Evolutionary conservation across 805 yeast species (phyloP), one percentile per base, ranked within the genome.

Genomic region (Clavispora santaluciae): DNA sequence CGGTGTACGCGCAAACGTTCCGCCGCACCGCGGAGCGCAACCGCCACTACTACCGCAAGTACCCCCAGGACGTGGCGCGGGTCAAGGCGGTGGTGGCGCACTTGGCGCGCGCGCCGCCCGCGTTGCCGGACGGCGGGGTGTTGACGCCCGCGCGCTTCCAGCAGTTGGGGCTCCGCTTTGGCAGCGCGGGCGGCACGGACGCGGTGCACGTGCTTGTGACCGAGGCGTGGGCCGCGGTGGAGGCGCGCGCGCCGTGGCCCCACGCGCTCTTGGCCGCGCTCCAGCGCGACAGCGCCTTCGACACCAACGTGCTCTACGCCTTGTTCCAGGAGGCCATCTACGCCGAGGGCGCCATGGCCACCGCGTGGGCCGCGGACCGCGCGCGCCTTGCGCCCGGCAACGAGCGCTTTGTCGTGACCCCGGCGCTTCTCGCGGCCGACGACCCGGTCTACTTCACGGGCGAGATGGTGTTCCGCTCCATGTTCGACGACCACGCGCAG

Each of bases 301-400:
- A 78, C 43, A 71, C 82, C 4, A 78, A 78, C 46, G 57, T 73
- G 22, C 49, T 79, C 13, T 78, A 78, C 50, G 77, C 78, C 3
- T 60, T 79, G 30, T 70, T 77, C 47, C 82, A 77, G 52, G 83
- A 78, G 46, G 77, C 81, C 5, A 77, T 79, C 12, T 78, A 78
- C 54, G 61, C 74, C 44, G 78, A 75, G 48, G 45, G 40, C 16
- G 38, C 28, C 15, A 18, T 29, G n/a, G 59, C 60, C 1, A 41
- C 40, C 5, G 47, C 65, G 37, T 78, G 83, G 83, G 56, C 75
- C 6, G 81, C 81, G 2, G 70, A 72, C 12, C 57, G 71, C 35
- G 44, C 59, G 35, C 57, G 73, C 45, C 50, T 56, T 29, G 36
- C 26, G 2, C 45, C 52, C 15, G 63, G 51, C 10, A 55, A 61